Evolutionary conservation across 345 rosid species (phyloP).

Genomic region (Hibiscus tridactylites): DNA sequence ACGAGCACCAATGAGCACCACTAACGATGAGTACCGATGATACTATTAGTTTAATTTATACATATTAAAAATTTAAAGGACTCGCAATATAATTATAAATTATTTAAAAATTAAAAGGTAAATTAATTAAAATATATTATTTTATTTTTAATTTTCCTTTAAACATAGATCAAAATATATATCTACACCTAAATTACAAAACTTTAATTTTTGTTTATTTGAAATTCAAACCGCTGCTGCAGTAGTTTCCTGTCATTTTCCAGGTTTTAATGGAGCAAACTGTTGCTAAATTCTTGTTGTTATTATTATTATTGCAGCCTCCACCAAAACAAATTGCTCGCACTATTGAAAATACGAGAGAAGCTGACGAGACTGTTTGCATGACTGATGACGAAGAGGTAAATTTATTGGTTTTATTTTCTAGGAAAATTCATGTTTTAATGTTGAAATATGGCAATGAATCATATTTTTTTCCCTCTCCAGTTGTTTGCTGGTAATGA

Average conservation of each 20-base stretch:
- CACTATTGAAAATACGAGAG: slow-evolving; percentile 91
- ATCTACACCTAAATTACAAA: too few species aligned
- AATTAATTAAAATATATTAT: too few species aligned
- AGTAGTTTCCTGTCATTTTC: neutral
- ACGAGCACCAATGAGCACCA: too few species aligned
- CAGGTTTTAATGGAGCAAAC: neutral
- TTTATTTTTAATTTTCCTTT: too few species aligned
- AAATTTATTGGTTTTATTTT: neutral
- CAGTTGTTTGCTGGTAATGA: slow-evolving; percentile 83
- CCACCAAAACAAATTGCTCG: slow-evolving; percentile 58
- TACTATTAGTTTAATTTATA: too few species aligned
- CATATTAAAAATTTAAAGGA: too few species aligned
- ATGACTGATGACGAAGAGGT: slow-evolving; percentile 94
- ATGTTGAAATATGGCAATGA: neutral
- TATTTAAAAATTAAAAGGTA: too few species aligned
- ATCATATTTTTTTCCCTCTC: neutral
- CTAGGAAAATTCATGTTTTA: neutral
- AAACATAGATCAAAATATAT: too few species aligned
- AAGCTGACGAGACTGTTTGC: slow-evolving; percentile 80
- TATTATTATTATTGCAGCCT: slow-evolving; percentile 34
- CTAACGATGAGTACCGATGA: too few species aligned
- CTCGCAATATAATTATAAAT: too few species aligned
- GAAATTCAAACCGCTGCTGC: too few species aligned
- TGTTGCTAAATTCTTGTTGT: neutral
- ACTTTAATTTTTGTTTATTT: too few species aligned